A percentile compares a stretch with the other conserved stretches of the same genome.
phyloP scores from a whole-genome alignment of 2,329 filamentous ascomycete species.

The Coniochaeta sp. region DNA sequence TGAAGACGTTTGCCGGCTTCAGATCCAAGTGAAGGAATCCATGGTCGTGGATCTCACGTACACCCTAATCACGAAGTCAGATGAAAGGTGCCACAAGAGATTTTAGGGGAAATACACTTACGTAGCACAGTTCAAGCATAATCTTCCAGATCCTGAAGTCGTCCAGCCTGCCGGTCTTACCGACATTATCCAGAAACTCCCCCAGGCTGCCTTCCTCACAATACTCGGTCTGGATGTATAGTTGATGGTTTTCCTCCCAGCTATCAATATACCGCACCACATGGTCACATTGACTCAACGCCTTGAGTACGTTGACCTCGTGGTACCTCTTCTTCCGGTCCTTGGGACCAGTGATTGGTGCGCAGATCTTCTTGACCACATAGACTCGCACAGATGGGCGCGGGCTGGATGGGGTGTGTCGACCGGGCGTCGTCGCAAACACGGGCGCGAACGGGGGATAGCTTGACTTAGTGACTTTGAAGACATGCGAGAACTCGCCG shows the following conservation, averaged over 20 bases:
- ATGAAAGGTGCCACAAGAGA: neutral
- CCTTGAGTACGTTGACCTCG: slow-evolving; percentile 73
- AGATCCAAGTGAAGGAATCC: slow-evolving; percentile 81
- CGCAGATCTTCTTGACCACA: slow-evolving; percentile 89
- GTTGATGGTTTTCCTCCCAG: slow-evolving; percentile 78
- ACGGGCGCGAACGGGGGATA: slow-evolving; percentile 18
- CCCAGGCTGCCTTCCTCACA: slow-evolving; percentile 92
- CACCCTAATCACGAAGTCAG: slow-evolving; percentile 50
- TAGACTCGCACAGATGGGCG: slow-evolving; percentile 55
- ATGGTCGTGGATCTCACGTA: slow-evolving; percentile 83
- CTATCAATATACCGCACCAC: slow-evolving; percentile 75
- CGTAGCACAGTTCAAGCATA: slow-evolving; percentile 74
- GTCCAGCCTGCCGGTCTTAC: slow-evolving; percentile 78
- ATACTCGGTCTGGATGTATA: slow-evolving; percentile 97
- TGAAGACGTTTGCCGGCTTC: slow-evolving; percentile 78
- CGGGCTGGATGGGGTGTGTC: slow-evolving; percentile 41
- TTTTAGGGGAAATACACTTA: slow-evolving; percentile 38
- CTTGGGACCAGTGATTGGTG: slow-evolving; percentile 67
- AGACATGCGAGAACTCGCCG: slow-evolving; percentile 92
- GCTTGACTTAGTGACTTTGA: slow-evolving; percentile 54
- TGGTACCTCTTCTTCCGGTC: slow-evolving; percentile 79
- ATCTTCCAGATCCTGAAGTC: slow-evolving; percentile 99
- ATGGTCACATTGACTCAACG: slow-evolving; percentile 75
- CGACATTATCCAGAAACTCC: slow-evolving; percentile 74
- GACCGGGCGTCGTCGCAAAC: slow-evolving; percentile 33